phyloP scores from a whole-genome alignment of 1,284 basidiomycete species.

The Ceratorhiza oryzae-sativae region DNA sequence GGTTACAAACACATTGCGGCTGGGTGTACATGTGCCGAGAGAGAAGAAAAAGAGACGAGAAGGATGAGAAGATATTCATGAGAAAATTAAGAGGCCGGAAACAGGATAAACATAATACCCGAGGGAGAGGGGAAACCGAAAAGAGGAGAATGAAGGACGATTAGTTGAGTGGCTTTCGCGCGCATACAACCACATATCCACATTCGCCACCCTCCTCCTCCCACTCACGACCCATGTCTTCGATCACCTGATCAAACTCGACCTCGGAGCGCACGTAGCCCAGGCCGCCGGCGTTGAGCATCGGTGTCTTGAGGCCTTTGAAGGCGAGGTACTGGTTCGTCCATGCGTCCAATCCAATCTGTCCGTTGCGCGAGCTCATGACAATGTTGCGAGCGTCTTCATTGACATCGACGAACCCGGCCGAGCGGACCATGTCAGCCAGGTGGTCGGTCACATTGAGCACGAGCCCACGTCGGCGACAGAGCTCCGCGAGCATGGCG shows the following conservation, averaged over 20 bases:
- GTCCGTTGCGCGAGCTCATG: conserved; percentile 35
- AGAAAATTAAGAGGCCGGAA: not conserved
- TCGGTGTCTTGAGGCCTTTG: conserved; percentile 36
- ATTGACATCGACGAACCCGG: conserved; percentile 22
- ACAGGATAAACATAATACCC: not conserved
- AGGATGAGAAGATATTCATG: not conserved
- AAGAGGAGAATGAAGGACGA: not conserved
- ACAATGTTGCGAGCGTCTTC: conserved; percentile 25
- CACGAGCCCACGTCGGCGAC: conserved; percentile 18
- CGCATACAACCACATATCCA: conserved; percentile 35
- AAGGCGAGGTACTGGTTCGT: conserved; percentile 34
- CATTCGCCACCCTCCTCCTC: conserved; percentile 33
- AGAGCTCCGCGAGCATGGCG: conserved; percentile 30
- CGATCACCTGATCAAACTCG: conserved; percentile 37
- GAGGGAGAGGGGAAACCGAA: not conserved
- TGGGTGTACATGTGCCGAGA: not conserved
- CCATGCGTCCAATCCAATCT: conserved; percentile 25
- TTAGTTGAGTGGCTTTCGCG: conserved; percentile 34
- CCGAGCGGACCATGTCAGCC: conserved; percentile 30
- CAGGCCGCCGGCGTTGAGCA: conserved; percentile 32
- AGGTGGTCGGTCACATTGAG: conserved; percentile 33
- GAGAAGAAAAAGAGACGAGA: not conserved
- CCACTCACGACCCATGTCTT: conserved; percentile 35
- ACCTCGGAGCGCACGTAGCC: conserved; percentile 12
- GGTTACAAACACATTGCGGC: no score